phyloP scores from a whole-genome alignment of 768 basidiomycete species.

The Leccinum arenicola region DNA sequence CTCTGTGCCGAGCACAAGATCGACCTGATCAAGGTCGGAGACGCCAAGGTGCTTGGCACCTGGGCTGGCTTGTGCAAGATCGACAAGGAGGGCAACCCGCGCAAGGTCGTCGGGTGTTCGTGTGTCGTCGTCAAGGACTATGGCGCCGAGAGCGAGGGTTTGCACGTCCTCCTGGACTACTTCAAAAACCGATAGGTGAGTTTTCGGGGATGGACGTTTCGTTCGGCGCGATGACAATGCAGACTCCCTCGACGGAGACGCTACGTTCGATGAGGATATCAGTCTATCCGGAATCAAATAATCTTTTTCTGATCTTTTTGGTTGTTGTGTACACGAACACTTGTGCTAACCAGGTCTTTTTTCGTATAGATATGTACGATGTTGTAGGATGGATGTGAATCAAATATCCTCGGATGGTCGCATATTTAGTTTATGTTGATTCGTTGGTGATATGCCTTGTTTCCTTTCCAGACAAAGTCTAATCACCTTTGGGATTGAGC shows the following conservation, averaged over 20 bases:
- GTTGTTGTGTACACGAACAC: not conserved
- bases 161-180: conserved; percentile 92
- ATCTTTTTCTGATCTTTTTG: conserved; percentile 56
- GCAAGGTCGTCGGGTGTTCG: conserved; percentile 91
- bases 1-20: conserved; percentile 99
- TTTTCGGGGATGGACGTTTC: conserved; percentile 9
- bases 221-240: conserved; percentile 64
- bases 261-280: conserved; percentile 56
- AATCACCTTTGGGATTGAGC: too few relatives aligned
- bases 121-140: conserved; percentile 99
- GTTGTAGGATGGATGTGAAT: conserved; percentile 16
- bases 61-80: conserved; percentile 99
- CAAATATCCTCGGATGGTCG: not conserved
- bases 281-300: conserved; percentile 29
- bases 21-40: conserved; percentile 98
- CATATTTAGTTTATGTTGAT: not conserved
- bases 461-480: too few relatives aligned
- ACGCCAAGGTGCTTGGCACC: conserved; percentile 95
- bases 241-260: conserved; percentile 92
- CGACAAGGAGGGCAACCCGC: conserved; percentile 96
- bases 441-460: too few relatives aligned
- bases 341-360: conserved; percentile 11
- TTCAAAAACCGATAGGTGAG: conserved; percentile 82
- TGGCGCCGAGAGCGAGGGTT: conserved; percentile 90
- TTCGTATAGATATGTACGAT: conserved; percentile 7